These are phyloP conservation scores for Nakaseomyces sp. DNA, from an alignment of 1,139 yeast species.

Conservation along the genomic window DNA sequence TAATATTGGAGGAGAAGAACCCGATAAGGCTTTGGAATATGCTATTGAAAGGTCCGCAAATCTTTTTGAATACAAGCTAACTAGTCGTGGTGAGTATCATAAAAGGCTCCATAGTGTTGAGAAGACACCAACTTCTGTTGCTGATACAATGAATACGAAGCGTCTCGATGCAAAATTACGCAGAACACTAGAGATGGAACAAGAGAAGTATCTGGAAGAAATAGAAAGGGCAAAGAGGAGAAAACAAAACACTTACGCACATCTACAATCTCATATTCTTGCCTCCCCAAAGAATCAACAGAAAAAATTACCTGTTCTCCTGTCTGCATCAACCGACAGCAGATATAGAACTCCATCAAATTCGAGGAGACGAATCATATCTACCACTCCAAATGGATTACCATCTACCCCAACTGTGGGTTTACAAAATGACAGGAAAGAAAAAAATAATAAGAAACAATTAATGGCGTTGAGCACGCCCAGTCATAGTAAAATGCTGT, in stretches of 20 bases:
- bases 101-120: slow-evolving; percentile 13
- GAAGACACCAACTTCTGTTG: slow-evolving; percentile 9
- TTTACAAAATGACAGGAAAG: neutral
- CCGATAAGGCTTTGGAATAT: slow-evolving; percentile 21
- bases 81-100: slow-evolving; percentile 26
- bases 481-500: slow-evolving; percentile 21
- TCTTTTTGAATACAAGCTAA: slow-evolving; percentile 19
- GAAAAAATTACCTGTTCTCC: slow-evolving; percentile 27
- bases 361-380: slow-evolving; percentile 12
- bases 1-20: slow-evolving; percentile 21
- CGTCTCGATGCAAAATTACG: slow-evolving; percentile 25
- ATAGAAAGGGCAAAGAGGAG: slow-evolving; percentile 11
- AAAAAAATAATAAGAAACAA: neutral
- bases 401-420: slow-evolving; percentile 15
- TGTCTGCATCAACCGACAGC: slow-evolving; percentile 21
- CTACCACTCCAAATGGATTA: slow-evolving; percentile 10
- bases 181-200: slow-evolving; percentile 23
- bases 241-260: slow-evolving; percentile 25
- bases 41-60: slow-evolving; percentile 20
- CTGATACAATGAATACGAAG: slow-evolving; percentile 10
- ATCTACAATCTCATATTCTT: slow-evolving; percentile 24
- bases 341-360: slow-evolving; percentile 25
- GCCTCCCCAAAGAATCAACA: slow-evolving; percentile 27
- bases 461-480: slow-evolving; percentile 18
- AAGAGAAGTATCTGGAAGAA: slow-evolving; percentile 9